Conservation (phyloP, 306 rosid genomes). For the Alnus glutinosa region DNA sequence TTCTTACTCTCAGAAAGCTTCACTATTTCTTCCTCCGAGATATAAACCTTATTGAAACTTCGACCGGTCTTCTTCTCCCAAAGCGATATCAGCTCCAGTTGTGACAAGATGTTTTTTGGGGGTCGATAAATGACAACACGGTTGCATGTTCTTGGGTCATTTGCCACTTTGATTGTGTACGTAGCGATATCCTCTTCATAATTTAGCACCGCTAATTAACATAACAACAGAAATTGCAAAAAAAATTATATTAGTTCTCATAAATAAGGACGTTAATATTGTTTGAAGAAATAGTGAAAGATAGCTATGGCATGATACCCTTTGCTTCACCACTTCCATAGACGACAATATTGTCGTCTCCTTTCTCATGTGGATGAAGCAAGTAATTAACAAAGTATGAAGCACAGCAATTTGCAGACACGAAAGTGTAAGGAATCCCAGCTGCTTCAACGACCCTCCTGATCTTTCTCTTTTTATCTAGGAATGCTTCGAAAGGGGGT, state of each 20-base stretch:
- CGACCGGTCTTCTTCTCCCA: constrained; percentile 45
- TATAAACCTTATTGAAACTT: constrained; percentile 6
- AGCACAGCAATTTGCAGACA: constrained; percentile 41
- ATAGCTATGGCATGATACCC: constrained; percentile 25
- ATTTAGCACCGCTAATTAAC: constrained; percentile 37
- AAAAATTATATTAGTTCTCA: not conserved
- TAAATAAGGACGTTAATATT: not conserved
- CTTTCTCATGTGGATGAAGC: constrained; percentile 33
- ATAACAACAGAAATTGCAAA: not conserved
- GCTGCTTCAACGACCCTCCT: constrained; percentile 45
- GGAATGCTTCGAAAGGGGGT: constrained; percentile 38
- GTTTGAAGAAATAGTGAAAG: not conserved
- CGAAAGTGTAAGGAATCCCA: constrained; percentile 38
- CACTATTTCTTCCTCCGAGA: constrained; percentile 31
- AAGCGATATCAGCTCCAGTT: constrained; percentile 44
- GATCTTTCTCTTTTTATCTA: constrained; percentile 30
- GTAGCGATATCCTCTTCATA: constrained; percentile 47
- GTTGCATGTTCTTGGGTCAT: constrained; percentile 42
- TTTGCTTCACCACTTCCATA: constrained; percentile 44
- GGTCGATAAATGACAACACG: constrained; percentile 36
- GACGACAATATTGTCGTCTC: not conserved
- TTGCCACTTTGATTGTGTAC: constrained; percentile 50
- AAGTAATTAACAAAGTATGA: constrained; percentile 47
- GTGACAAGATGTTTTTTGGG: constrained; percentile 32
- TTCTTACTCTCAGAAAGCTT: constrained; percentile 35